Base-by-base conservation (phyloP, 768 basidiomycete genomes). In the Mycena chlorophos region DNA sequence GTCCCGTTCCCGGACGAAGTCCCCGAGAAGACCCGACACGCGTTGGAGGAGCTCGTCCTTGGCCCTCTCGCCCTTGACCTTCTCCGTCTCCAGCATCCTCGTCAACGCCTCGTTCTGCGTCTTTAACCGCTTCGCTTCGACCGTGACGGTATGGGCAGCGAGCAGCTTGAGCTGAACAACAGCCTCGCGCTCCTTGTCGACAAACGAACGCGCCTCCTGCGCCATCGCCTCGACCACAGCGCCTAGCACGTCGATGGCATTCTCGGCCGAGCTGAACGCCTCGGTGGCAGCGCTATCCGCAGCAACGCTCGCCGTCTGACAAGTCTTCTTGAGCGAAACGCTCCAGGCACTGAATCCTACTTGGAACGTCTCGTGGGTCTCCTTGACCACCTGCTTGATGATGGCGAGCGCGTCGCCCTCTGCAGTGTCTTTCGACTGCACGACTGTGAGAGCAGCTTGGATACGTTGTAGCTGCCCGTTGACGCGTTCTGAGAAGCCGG, bases 21-120 rank as follows among this genome's bases (percentile, higher is more conserved):
- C 86, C 12, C 81, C 84, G 2, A 97, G 72, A 60, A 94, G 75
- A 3, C 76, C 75, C 1, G 89, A 88, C 48, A 96, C 78, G 34
- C 85, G 86, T 38, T 87, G 80, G n/a, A 94, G 69, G 13, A 96
- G 69, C 37, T 89, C 87, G 38, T 86, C 84, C 55, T 85, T 88
- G 1, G 88, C 82, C 47, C 78, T 81, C 23, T 87, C 83, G 0
- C 87, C 80, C 56, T 84, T 87, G 14, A 68, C 66, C 66, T 82
- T 83, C 68, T 96, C 91, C 16, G 79, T 70, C 57, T 84, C 81
- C 13, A 95, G 73, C 61, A 91, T 71, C 39, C 76, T 75, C 5
- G 72, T 69, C 38, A 97, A 76, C 8, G 78, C 71, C 26, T 77
- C 75, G 65, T 95, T 96, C 68, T 95, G 91, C 51, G 80, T 75